Base-by-base conservation (phyloP, 306 rosid genomes). In the Biancaea sappan region DNA sequence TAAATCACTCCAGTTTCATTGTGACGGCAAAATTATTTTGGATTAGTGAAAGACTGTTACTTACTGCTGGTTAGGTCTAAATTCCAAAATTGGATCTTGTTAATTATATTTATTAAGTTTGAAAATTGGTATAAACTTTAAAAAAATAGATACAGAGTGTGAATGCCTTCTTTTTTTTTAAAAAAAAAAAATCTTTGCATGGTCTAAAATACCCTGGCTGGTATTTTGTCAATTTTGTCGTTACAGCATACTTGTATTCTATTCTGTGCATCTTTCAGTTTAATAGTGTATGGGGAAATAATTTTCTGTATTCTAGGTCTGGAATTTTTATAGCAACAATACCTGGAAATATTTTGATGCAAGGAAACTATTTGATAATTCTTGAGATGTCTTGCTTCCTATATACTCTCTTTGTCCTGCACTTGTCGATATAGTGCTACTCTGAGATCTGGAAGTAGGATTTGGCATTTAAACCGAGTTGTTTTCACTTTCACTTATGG, bases 401-500 rank as follows among this genome's bases (percentile, higher is more conserved):
- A 15, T 19, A 15, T 26, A 19, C 37, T 8, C 22, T 60, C 28
- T 41, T 21, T 61, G 4, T 35, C 21, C 35, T 61, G 9, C 31
- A 8, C 40, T 16, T 74, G 7, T 28, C 25, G 22, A 6, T 11
- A 7, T 40, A 31, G 31, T 56, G 46, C 54, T 34, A 13, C 28
- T 18, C 65, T 53, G 9, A 25, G 35, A 11, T 57, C 24, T 34
- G 18, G 46, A 35, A 32, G 4, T 28, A 21, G 21, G 43, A 41
- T 77, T 77, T 47, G 24, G 35, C 4, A 35, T 38, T 56, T 32
- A 35, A 31, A 46, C 9, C 52, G 41, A 72, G 29, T 60, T 19
- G 5, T 16, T 69, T 46, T 69, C 19, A 69, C 52, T 46, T 60
- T n/a, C n/a, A n/a, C n/a, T n/a, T n/a, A n/a, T n/a, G n/a, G n/a